phyloP scores from a whole-genome alignment of 2,329 filamentous ascomycete species.

The Iodosphaeria phyllophila region DNA sequence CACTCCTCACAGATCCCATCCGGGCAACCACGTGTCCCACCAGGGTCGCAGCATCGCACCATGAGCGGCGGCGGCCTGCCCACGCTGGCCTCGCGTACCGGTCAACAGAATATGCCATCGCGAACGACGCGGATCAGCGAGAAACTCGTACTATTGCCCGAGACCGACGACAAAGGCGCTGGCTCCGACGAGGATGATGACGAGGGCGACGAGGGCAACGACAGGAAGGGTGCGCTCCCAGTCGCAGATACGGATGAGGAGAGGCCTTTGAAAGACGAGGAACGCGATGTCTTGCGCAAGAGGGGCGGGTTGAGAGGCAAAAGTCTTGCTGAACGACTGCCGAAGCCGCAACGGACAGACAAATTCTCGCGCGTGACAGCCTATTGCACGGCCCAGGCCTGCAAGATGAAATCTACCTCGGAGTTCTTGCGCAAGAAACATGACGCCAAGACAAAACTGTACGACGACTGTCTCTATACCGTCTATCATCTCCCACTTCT shows the following conservation, averaged over 20 bases:
- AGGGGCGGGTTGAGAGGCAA: conserved; percentile 50
- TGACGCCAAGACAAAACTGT: conserved; percentile 82
- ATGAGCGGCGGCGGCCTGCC: conserved; percentile 23
- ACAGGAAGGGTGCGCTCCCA: too few species aligned
- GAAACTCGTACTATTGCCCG: conserved; percentile 87
- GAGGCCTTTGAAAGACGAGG: conserved; percentile 46
- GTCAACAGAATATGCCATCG: conserved; percentile 49
- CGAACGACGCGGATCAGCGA: conserved; percentile 88
- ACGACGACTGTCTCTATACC: conserved; percentile 92
- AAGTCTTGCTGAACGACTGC: conserved; percentile 83
- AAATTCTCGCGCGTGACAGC: conserved; percentile 82
- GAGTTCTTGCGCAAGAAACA: conserved; percentile 78
- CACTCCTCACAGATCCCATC: conserved; percentile 91
- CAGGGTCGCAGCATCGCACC: conserved; percentile 27
- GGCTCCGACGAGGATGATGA: conserved; percentile 35
- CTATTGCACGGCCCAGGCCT: conserved; percentile 89
- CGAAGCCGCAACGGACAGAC: conserved; percentile 72
- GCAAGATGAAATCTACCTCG: conserved; percentile 75
- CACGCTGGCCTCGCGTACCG: conserved; percentile 23
- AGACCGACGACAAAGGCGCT: conserved; percentile 46
- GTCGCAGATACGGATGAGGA: conserved; percentile 34
- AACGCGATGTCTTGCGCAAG: conserved; percentile 44
- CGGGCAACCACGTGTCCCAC: conserved; percentile 65
- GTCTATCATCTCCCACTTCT: conserved; percentile 87
- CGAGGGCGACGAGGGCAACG: too few species aligned